Evolutionary conservation across 192 early-diverging fungal genomes (phyloP).

Genomic region (Coemansia sp.): DNA sequence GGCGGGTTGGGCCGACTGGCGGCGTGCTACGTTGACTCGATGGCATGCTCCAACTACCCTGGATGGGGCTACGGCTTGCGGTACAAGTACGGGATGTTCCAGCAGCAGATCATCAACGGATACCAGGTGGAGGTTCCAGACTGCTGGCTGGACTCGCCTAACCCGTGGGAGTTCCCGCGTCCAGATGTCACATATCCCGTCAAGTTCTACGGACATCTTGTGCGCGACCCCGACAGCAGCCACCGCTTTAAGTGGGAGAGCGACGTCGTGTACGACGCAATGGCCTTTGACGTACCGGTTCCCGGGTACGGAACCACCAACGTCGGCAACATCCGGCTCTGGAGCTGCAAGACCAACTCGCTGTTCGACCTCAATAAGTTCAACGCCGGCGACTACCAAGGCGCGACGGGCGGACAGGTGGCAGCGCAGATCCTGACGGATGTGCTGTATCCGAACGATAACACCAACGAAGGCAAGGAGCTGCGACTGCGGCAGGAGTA

Average conservation of each 20-base stretch:
- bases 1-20: slow-evolving; percentile 96
- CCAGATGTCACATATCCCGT: slow-evolving; percentile 89
- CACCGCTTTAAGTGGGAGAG: slow-evolving; percentile 85
- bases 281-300: slow-evolving; percentile 97
- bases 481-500: slow-evolving; percentile 97
- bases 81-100: slow-evolving; percentile 98
- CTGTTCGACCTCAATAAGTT: slow-evolving; percentile 86
- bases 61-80: slow-evolving; percentile 97
- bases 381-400: slow-evolving; percentile 90
- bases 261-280: slow-evolving; percentile 80
- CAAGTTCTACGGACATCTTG: slow-evolving; percentile 86
- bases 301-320: slow-evolving; percentile 94
- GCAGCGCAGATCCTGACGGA: slow-evolving; percentile 92
- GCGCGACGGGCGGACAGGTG: slow-evolving; percentile 89
- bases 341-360: slow-evolving; percentile 89
- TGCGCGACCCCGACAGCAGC: slow-evolving; percentile 68
- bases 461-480: slow-evolving; percentile 95
- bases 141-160: slow-evolving; percentile 96
- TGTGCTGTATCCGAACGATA: slow-evolving; percentile 97
- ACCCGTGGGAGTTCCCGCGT: slow-evolving; percentile 96
- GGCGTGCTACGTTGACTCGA: slow-evolving; percentile 97
- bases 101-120: slow-evolving; percentile 94
- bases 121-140: slow-evolving; percentile 94
- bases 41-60: slow-evolving; percentile 91
- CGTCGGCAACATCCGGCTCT: slow-evolving; percentile 96